phyloP scores from a whole-genome alignment of 2,329 filamentous ascomycete species.

The Fusarium pilosicola region DNA sequence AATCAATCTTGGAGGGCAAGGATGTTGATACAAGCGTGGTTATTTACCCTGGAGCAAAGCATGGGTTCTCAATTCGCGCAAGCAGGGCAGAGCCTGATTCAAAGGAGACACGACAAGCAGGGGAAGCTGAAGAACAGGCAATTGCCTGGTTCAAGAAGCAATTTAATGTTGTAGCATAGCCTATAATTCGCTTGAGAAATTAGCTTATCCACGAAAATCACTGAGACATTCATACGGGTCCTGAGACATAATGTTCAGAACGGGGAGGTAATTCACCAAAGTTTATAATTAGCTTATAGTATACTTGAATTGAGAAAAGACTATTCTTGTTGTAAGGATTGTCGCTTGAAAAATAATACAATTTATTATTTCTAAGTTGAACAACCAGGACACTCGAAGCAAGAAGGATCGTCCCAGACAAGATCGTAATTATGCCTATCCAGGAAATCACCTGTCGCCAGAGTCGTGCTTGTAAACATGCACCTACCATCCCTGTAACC shows the following conservation, averaged over 20 bases:
- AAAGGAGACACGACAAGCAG: background rate
- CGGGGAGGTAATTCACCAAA: fast-evolving
- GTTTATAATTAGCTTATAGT: fast-evolving
- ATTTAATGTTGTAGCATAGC: background rate
- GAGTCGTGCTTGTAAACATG: background rate
- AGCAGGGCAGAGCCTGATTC: background rate
- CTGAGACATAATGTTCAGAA: background rate
- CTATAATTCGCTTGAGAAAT: fast-evolving
- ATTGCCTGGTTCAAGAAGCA: background rate
- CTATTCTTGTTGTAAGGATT: fast-evolving
- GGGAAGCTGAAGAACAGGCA: background rate
- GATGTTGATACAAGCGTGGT: background rate
- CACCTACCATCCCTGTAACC: background rate
- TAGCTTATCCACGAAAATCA: fast-evolving
- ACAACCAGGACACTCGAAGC: background rate
- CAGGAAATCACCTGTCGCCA: background rate
- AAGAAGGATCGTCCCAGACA: background rate
- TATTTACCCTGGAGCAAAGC: background rate
- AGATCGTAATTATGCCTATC: background rate
- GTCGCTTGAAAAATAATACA: too few relatives aligned
- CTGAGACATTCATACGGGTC: background rate
- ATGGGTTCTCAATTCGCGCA: background rate
- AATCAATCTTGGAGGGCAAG: background rate
- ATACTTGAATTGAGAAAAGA: background rate
- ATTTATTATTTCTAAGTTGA: background rate